phyloP scores from a whole-genome alignment of 2,329 filamentous ascomycete species.

The Diaporthe sp. region DNA sequence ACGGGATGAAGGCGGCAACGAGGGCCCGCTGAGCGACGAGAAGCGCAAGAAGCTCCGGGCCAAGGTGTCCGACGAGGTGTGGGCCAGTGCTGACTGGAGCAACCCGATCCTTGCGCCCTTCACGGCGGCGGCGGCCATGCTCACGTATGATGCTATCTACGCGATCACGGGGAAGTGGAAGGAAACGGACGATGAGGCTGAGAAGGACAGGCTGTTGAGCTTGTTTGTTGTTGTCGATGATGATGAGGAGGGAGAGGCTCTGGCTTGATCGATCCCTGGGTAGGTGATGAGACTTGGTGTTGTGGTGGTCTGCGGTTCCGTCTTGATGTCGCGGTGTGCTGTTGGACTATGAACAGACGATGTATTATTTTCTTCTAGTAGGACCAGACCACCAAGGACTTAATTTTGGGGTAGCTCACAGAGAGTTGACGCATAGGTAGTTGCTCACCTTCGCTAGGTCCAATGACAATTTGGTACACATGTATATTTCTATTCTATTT shows the following conservation, averaged over 20 bases:
- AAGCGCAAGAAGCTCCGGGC: background rate
- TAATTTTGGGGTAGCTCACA: background rate
- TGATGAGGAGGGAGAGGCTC: background rate
- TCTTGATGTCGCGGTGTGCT: too few species aligned
- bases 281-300: background rate
- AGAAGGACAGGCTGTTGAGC: background rate
- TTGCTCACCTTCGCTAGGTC: background rate
- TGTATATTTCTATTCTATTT: background rate
- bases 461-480: background rate
- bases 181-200: background rate
- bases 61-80: background rate
- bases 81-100: background rate
- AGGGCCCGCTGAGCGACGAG: background rate
- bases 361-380: background rate
- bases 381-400: background rate
- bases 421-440: background rate
- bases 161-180: constrained; percentile 3
- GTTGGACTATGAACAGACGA: background rate
- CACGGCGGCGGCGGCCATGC: constrained; percentile 10
- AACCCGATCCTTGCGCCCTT: constrained; percentile 1
- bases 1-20: background rate
- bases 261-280: background rate
- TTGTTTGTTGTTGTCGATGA: background rate
- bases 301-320: background rate
- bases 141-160: constrained; percentile 10